phyloP scores from a whole-genome alignment of 148 eudicot species.

The Amaranthus cruentus region DNA sequence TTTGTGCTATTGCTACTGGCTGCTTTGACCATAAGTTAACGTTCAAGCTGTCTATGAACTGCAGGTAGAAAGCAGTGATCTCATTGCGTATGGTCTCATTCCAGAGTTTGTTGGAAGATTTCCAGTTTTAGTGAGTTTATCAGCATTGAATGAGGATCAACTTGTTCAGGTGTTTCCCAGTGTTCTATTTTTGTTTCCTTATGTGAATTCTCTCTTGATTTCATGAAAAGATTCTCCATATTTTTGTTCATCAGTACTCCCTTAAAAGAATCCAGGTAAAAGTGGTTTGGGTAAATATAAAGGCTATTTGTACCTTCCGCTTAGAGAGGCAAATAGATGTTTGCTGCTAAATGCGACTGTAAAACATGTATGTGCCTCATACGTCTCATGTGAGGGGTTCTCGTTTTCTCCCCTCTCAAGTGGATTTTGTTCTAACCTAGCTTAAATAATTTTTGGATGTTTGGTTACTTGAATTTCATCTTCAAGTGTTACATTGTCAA shows the following conservation, averaged over 20 bases:
- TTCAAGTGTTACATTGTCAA: too few relatives aligned
- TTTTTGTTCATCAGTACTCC: not conserved
- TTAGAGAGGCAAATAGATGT: too few relatives aligned
- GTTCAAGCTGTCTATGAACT: conserved; percentile 14
- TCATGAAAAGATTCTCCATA: not conserved
- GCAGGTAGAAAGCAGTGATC: conserved; percentile 98
- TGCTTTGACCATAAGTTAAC: not conserved
- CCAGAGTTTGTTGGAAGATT: conserved; percentile 99
- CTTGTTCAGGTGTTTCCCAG: conserved; percentile 69
- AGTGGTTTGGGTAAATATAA: too few relatives aligned
- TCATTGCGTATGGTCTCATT: conserved; percentile 91
- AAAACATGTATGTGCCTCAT: too few relatives aligned
- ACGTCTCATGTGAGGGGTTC: too few relatives aligned
- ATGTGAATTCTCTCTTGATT: not conserved
- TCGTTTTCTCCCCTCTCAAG: too few relatives aligned
- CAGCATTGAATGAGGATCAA: conserved; percentile 89
- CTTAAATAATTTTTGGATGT: too few relatives aligned
- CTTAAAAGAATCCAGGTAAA: too few relatives aligned
- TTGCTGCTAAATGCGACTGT: too few relatives aligned
- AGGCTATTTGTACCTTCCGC: too few relatives aligned
- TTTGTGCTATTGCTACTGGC: not conserved
- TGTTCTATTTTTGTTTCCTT: not conserved
- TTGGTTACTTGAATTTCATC: too few relatives aligned
- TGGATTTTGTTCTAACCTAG: too few relatives aligned
- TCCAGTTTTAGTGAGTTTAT: conserved; percentile 89